Base-by-base conservation (phyloP, 495 filamentous ascomycete genomes). In the Penicillium paxilli region DNA sequence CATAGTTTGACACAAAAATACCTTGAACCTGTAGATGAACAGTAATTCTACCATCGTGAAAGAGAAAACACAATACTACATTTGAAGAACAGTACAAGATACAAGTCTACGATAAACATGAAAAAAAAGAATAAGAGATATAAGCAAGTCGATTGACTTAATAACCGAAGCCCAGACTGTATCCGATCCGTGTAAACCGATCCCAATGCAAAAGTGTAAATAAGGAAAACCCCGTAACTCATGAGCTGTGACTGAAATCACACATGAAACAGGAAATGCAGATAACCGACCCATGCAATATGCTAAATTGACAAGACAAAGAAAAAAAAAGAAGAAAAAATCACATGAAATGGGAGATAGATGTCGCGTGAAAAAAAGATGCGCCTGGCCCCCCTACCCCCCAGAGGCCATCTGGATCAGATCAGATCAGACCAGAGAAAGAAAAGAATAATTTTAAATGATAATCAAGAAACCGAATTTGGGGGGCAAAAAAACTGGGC, bases 191-290 rank as follows among this genome's bases (percentile, higher is more conserved):
- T 64, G 47, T 64, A 60, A 40, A 57, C 61, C 57, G 53, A 57
- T 64, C 57, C 57, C 61, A 60, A 64, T 60, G 61, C 57, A 60
- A 40, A 44, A 56, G 49, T 47, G 41, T n/a, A 51, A 46, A 60
- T 41, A 50, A n/a, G n/a, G n/a, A n/a, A n/a, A n/a, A n/a, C n/a
- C 40, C 49, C 33, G 14, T 48, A 32, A 52, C 21, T 33, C 44
- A 52, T 49, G 17, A 53, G 35, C 28, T 16, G 22, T 24, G 28
- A 44, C 49, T 30, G 17, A n/a, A 19, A 54, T 35, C 47, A 46
- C 12, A 44, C 41, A 57, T 25, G 41, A 44, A 51, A 52, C 20
- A 38, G 44, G 47, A 47, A 54, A 58, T 52, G 60, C 54, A 60
- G 40, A 57, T 49, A 42, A 22, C 46, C 35, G 47, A 57, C 47